phyloP scores from a whole-genome alignment of 768 basidiomycete genomes.

The Termitomyces sp. region DNA sequence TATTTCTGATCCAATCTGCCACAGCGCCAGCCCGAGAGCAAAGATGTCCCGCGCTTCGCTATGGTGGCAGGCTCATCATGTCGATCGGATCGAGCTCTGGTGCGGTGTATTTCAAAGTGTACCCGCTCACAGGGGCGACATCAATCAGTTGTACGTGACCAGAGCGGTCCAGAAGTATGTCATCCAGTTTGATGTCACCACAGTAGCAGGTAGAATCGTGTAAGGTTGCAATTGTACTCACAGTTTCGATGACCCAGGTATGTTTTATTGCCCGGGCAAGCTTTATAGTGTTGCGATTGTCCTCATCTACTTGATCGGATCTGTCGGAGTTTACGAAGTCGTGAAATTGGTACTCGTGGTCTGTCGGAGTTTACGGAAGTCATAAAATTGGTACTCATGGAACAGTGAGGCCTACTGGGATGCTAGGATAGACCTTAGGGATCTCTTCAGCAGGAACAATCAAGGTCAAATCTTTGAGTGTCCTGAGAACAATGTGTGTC shows the following conservation, averaged over 20 bases:
- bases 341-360: neutral
- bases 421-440: neutral
- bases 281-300: too few relatives aligned
- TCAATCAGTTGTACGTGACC: neutral
- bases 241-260: too few relatives aligned
- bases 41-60: neutral
- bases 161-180: neutral
- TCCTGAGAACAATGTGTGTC: too few relatives aligned
- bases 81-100: too few relatives aligned
- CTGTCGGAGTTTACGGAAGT: too few relatives aligned
- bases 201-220: neutral
- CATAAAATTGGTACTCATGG: too few relatives aligned
- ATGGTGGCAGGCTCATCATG: too few relatives aligned
- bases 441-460: neutral
- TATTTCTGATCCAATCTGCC: neutral
- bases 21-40: neutral
- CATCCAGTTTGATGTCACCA: neutral
- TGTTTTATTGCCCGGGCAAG: neutral
- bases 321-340: neutral
- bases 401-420: neutral
- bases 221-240: neutral
- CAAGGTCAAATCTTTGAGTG: neutral
- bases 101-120: neutral
- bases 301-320: too few relatives aligned
- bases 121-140: neutral